phyloP scores from a whole-genome alignment of 1,139 yeast species.

The Nakaseomyces kungkrabaensis region DNA sequence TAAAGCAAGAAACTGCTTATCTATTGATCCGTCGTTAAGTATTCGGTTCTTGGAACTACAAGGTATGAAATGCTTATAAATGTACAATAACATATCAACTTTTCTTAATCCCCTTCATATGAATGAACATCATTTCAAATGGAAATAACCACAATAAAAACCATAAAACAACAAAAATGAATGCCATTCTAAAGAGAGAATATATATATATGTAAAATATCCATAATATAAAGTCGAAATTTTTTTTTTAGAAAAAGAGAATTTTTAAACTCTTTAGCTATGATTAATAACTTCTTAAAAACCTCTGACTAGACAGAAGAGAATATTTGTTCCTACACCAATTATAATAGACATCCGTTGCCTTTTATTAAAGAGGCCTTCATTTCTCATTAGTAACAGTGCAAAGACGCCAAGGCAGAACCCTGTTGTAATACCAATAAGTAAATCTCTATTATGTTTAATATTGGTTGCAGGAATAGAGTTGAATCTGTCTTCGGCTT shows the following conservation, averaged over 20 bases:
- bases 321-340: conserved; percentile 50
- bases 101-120: too few species aligned
- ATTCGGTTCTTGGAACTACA: too few species aligned
- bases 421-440: conserved; percentile 57
- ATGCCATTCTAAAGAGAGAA: too few species aligned
- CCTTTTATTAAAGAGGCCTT: conserved; percentile 47
- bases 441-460: conserved; percentile 45
- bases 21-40: conserved; percentile 59
- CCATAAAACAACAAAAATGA: too few species aligned
- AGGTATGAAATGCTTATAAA: conserved; percentile 3
- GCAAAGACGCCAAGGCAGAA: conserved; percentile 56
- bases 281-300: conserved; percentile 20
- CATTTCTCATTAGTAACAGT: conserved; percentile 44
- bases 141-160: too few species aligned
- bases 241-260: background rate
- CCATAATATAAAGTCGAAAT: background rate
- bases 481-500: conserved; percentile 16
- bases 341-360: conserved; percentile 54
- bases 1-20: conserved; percentile 92
- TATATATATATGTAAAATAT: conserved; percentile 5
- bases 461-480: conserved; percentile 27
- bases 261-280: background rate
- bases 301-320: conserved; percentile 46
- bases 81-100: background rate
- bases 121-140: too few species aligned